Conservation (phyloP, 2,329 filamentous ascomycete genomes). For the Pseudophaeomoniella oleicola region DNA sequence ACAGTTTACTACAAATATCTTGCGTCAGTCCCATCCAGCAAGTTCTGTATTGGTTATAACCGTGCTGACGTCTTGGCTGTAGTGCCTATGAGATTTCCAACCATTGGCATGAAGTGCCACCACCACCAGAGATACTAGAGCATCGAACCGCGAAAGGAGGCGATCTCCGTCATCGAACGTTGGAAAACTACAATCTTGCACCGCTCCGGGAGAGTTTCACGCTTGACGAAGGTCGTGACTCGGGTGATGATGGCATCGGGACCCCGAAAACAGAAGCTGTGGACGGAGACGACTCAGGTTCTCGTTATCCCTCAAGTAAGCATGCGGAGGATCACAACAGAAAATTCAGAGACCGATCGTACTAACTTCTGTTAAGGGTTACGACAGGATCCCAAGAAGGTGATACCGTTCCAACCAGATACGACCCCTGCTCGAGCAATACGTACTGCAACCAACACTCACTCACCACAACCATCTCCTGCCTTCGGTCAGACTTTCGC, state of each 20-base stretch:
- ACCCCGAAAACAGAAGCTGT: neutral
- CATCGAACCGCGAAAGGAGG: conserved; percentile 67
- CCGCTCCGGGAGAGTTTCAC: conserved; percentile 32
- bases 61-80: conserved; percentile 1
- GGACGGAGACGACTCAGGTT: neutral
- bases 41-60: neutral
- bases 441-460: conserved; percentile 34
- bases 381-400: conserved; percentile 70
- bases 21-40: conserved; percentile 31
- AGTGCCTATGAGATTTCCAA: conserved; percentile 70
- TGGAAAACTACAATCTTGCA: conserved; percentile 54
- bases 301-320: neutral
- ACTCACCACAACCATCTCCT: conserved; percentile 12
- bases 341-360: neutral
- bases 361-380: conserved; percentile 20
- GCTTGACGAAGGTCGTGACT: conserved; percentile 39
- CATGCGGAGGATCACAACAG: neutral
- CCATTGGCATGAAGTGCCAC: conserved; percentile 64
- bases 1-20: conserved; percentile 82
- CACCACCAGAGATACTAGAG: conserved; percentile 77
- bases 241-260: conserved; percentile 27
- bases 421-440: conserved; percentile 49
- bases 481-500: neutral
- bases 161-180: conserved; percentile 59
- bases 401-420: conserved; percentile 75